These are phyloP conservation scores for Acrocalymma vagum DNA, from an alignment of 2,329 filamentous ascomycete species.

Conservation along the genomic window DNA sequence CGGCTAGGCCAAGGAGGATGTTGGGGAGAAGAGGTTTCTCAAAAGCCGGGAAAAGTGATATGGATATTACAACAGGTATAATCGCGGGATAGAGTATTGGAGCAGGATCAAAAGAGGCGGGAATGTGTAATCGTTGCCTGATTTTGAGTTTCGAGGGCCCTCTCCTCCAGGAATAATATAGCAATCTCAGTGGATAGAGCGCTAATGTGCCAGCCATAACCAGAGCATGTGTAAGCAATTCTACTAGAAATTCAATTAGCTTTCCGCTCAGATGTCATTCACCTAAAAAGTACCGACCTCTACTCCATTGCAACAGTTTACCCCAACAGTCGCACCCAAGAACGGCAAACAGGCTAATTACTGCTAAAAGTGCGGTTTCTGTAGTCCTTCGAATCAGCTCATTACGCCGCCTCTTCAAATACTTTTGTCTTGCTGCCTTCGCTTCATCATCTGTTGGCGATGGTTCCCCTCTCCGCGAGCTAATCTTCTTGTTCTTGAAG, in stretches of 20 bases:
- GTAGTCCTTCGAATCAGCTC: conserved; percentile 77
- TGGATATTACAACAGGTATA: conserved; percentile 78
- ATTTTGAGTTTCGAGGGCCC: conserved; percentile 37
- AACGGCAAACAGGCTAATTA: conserved; percentile 58
- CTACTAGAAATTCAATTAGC: conserved; percentile 39
- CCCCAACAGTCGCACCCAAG: conserved; percentile 47
- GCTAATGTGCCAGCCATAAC: conserved; percentile 39
- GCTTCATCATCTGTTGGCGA: conserved; percentile 43
- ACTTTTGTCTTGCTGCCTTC: conserved; percentile 66
- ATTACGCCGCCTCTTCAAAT: conserved; percentile 85
- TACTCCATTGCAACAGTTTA: conserved; percentile 49
- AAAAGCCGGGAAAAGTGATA: conserved; percentile 73
- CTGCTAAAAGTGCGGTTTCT: conserved; percentile 63
- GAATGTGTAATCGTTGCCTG: conserved; percentile 66
- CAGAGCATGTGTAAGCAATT: conserved; percentile 49
- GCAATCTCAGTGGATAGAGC: conserved; percentile 50
- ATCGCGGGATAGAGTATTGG: conserved; percentile 86
- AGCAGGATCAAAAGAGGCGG: conserved; percentile 86
- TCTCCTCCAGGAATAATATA: conserved; percentile 39
- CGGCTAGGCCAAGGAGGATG: conserved; percentile 80
- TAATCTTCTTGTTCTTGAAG: conserved; percentile 38
- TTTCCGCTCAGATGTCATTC: neutral
- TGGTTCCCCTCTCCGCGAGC: conserved; percentile 19
- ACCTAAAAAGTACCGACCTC: conserved; percentile 37
- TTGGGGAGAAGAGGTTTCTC: conserved; percentile 75